A percentile compares a stretch with the other conserved stretches of the same genome.
Conservation (phyloP, 192 early-diverging fungal genomes). For the Phycomyces blakesleeanus region DNA sequence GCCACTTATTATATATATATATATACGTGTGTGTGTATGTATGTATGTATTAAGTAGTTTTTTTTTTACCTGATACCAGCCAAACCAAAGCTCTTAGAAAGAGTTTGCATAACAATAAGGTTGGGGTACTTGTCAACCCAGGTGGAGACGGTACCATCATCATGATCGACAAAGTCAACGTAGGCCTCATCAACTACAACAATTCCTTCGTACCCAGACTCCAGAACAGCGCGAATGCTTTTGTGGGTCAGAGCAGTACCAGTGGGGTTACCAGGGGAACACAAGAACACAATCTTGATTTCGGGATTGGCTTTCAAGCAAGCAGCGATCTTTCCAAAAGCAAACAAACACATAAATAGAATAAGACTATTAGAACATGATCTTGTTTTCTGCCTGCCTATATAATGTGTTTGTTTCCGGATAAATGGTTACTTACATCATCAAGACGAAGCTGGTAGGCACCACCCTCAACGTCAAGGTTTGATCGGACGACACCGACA, state of each 20-base stretch:
- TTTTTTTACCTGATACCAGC: slow-evolving; percentile 83
- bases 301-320: slow-evolving; percentile 62
- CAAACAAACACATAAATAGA: slow-evolving; percentile 7
- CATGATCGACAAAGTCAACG: slow-evolving; percentile 84
- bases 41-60: too few species aligned
- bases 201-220: slow-evolving; percentile 74
- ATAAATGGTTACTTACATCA: slow-evolving; percentile 48
- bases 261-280: slow-evolving; percentile 99
- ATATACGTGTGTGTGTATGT: too few species aligned
- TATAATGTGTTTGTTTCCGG: not conserved
- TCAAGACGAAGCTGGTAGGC: slow-evolving; percentile 63
- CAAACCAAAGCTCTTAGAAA: slow-evolving; percentile 97
- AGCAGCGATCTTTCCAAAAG: slow-evolving; percentile 27
- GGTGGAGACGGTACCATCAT: slow-evolving; percentile 65
- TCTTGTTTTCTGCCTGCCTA: not conserved
- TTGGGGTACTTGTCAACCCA: slow-evolving; percentile 88
- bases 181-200: slow-evolving; percentile 99
- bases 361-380: slow-evolving; percentile 6
- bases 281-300: slow-evolving; percentile 92
- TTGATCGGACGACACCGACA: slow-evolving; percentile 83
- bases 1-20: too few species aligned
- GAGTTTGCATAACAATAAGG: slow-evolving; percentile 94
- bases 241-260: slow-evolving; percentile 72
- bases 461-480: slow-evolving; percentile 69
- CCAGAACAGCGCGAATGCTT: slow-evolving; percentile 65